Evolutionary conservation across 2,329 filamentous ascomycete species (phyloP).

Genomic region (Colletotrichum sp.): DNA sequence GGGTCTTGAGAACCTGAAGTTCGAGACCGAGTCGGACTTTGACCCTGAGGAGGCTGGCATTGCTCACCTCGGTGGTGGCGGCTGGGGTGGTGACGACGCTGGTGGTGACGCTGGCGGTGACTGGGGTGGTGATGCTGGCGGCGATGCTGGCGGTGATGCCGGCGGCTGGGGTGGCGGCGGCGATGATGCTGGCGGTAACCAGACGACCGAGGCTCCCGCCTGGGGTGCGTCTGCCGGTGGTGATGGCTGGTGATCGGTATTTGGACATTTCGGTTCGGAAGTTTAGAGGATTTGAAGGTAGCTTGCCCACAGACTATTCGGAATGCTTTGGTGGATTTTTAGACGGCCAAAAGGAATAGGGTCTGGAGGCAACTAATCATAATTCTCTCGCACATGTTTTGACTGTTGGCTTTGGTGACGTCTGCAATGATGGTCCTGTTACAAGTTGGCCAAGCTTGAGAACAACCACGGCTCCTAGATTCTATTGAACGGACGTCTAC

Average conservation of each 20-base stretch:
- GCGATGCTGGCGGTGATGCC: background rate
- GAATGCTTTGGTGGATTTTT: conserved; percentile 15
- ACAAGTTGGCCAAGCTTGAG: background rate
- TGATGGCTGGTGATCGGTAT: background rate
- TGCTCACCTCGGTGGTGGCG: conserved; percentile 27
- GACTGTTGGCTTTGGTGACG: background rate
- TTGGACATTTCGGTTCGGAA: background rate
- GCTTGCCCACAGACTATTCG: conserved; percentile 17
- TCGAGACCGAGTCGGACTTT: conserved; percentile 61
- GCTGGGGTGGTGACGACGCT: conserved; percentile 17
- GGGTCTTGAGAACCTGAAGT: conserved; percentile 48
- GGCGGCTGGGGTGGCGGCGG: background rate
- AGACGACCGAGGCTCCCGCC: conserved; percentile 3
- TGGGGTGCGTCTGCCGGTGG: conserved; percentile 10
- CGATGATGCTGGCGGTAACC: background rate
- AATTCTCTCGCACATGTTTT: background rate
- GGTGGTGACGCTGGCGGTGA: conserved; percentile 26
- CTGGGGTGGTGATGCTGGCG: conserved; percentile 9
- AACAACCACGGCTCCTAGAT: background rate
- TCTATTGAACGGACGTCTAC: background rate
- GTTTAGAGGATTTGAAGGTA: background rate
- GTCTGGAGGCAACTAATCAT: background rate
- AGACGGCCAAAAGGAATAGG: conserved; percentile 16
- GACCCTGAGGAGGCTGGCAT: conserved; percentile 40
- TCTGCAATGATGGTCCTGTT: background rate